Evolutionary conservation across 306 rosid species (phyloP).

Genomic region (Prunus salicina): DNA sequence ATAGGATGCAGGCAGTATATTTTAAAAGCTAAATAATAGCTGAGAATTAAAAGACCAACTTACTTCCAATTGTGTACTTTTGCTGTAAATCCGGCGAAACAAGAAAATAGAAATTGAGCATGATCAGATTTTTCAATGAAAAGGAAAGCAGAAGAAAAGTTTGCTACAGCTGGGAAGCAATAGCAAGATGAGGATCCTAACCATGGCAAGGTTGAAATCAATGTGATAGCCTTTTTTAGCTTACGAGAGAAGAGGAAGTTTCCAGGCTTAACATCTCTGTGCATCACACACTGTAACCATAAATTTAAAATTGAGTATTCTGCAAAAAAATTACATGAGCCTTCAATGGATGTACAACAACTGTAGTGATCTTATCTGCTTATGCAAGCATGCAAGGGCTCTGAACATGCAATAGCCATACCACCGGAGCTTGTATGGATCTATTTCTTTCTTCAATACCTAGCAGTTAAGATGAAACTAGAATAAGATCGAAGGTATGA

Average conservation of each 20-base stretch:
- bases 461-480: conserved; percentile 4
- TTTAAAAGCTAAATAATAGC: conserved; percentile 11
- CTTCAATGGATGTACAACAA: not conserved
- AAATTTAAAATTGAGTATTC: not conserved
- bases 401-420: conserved; percentile 25
- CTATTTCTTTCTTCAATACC: conserved; percentile 18
- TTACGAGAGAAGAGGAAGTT: conserved; percentile 20
- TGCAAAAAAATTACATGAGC: no score
- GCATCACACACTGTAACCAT: conserved; percentile 15
- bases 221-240: conserved; percentile 17
- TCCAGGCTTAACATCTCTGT: conserved; percentile 26
- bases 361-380: conserved; percentile 14
- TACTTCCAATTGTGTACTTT: conserved; percentile 52
- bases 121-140: not conserved
- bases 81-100: conserved; percentile 33
- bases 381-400: conserved; percentile 21
- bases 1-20: not conserved
- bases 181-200: conserved; percentile 12
- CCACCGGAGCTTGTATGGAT: conserved; percentile 22
- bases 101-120: not conserved
- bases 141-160: not conserved
- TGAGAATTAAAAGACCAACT: conserved; percentile 24
- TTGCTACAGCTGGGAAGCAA: not conserved
- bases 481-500: not conserved
- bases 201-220: conserved; percentile 24